Evolutionary conservation across 2,329 filamentous ascomycete genomes (phyloP), one percentile per base, ranked within the genome.

Genomic region (Cadophora sp.): DNA sequence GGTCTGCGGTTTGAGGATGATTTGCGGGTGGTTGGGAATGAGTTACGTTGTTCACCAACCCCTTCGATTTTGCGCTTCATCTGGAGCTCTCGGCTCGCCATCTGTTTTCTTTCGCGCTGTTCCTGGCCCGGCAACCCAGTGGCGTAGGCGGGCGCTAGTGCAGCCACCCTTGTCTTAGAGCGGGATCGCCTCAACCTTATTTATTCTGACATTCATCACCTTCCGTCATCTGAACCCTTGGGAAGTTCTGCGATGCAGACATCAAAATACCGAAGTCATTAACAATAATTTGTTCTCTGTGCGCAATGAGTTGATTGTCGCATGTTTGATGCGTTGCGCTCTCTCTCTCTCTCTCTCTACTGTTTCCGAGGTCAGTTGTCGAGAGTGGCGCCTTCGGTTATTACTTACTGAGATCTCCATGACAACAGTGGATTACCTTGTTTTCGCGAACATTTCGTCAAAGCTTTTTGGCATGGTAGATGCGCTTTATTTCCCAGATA

Each of bases 11-110:
- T 31, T 14, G 51, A 31, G 26, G 51, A 31, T 24, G 31, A 59
- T 43, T 59, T 59, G 31, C 29, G 56, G 55, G 55, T 43, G 56
- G 56, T 40, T 59, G 56, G 56, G 56, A 59, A 59, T 59, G n/a
- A 37, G 31, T 59, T 59, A 59, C 56, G 56, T 59, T 24, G 56
- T 59, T 58, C 56, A 43, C 51, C 51, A 55, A 29, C 51, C 51
- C 16, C 51, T 31, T 55, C 12, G 29, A 55, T 55, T 27, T 31
- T 55, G 27, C 51, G 43, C 43, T 48, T 48, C 43, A 48, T 43
- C 16, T 43, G 40, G 40, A 43, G n/a, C 43, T 48, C 43, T 48
- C 43, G 43, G 43, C 43, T 48, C 19, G 43, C 43, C 43, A 48
- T 48, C 43, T 48, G 43, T 48, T 48, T 48, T 48, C 43, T 48